phyloP scores from a whole-genome alignment of 2,329 filamentous ascomycete genomes.

The Neocucurbitaria cava region DNA sequence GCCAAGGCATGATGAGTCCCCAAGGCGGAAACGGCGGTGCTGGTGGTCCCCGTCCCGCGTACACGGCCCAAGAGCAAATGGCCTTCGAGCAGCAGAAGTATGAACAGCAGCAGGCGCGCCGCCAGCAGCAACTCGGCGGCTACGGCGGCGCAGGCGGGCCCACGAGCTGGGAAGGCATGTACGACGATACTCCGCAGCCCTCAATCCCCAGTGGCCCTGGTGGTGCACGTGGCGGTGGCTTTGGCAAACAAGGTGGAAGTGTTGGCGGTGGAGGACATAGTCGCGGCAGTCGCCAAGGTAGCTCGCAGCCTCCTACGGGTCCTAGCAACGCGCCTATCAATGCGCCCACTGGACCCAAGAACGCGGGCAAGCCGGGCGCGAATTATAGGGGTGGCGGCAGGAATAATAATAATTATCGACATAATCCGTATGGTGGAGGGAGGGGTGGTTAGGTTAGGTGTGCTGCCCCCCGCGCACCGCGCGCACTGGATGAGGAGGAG shows the following conservation, averaged over 20 bases:
- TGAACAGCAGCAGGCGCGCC: conserved; percentile 70
- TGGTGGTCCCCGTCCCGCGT: conserved; percentile 55
- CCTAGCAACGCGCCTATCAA: conserved; percentile 68
- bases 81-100: conserved; percentile 81
- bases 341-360: conserved; percentile 94
- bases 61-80: conserved; percentile 75
- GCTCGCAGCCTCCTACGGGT: conserved; percentile 49
- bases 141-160: conserved; percentile 67
- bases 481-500: no score
- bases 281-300: conserved; percentile 45
- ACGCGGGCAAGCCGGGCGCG: conserved; percentile 86
- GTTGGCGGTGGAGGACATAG: conserved; percentile 47
- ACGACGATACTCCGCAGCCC: conserved; percentile 91
- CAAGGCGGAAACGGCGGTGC: no score
- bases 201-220: conserved; percentile 65
- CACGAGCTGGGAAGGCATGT: conserved; percentile 98
- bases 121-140: conserved; percentile 54
- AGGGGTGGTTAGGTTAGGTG: conserved; percentile 18
- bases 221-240: conserved; percentile 47
- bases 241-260: conserved; percentile 13
- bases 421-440: conserved; percentile 42
- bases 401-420: conserved; percentile 33
- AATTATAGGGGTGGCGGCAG: conserved; percentile 89
- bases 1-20: conserved; percentile 34
- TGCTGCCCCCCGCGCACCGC: no score